Evolutionary conservation across 2,329 filamentous ascomycete genomes (phyloP).

Genomic region (Incumbomyces delicatus): DNA sequence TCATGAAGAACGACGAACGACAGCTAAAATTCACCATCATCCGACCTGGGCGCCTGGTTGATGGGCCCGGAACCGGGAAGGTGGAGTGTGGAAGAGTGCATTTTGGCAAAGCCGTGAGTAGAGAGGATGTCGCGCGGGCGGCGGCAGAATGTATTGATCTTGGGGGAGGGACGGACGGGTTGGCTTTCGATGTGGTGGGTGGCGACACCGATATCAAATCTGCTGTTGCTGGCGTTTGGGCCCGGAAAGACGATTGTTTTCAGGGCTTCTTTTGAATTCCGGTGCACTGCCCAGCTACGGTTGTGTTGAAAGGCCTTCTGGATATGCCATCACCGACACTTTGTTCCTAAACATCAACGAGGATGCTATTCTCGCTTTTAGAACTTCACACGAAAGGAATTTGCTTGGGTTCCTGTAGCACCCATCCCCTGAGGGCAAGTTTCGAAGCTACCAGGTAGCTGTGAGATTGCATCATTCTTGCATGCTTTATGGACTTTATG

Average conservation of each 20-base stretch:
- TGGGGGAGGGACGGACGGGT: background rate
- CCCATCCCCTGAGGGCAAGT: too few relatives aligned
- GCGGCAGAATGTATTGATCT: background rate
- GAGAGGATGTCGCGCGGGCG: constrained; percentile 4
- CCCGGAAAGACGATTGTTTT: background rate
- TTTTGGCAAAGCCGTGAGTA: background rate
- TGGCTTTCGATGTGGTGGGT: constrained; percentile 5
- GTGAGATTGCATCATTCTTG: too few relatives aligned
- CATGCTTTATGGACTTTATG: too few relatives aligned
- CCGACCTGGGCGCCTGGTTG: background rate
- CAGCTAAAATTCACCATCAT: background rate
- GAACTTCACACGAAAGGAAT: too few relatives aligned
- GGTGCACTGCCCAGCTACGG: background rate
- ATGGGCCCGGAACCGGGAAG: background rate
- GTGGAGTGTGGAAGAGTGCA: background rate
- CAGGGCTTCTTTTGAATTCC: background rate
- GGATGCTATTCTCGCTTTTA: too few relatives aligned
- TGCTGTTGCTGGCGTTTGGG: background rate
- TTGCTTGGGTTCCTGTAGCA: too few relatives aligned
- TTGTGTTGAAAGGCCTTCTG: too few relatives aligned
- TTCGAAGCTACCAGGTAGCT: too few relatives aligned
- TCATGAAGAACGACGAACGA: background rate
- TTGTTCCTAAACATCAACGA: too few relatives aligned
- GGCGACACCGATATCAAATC: background rate
- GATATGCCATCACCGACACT: too few relatives aligned